Conservation (phyloP, 2,329 filamentous ascomycete species). For the Hymenoscyphus occultus region DNA sequence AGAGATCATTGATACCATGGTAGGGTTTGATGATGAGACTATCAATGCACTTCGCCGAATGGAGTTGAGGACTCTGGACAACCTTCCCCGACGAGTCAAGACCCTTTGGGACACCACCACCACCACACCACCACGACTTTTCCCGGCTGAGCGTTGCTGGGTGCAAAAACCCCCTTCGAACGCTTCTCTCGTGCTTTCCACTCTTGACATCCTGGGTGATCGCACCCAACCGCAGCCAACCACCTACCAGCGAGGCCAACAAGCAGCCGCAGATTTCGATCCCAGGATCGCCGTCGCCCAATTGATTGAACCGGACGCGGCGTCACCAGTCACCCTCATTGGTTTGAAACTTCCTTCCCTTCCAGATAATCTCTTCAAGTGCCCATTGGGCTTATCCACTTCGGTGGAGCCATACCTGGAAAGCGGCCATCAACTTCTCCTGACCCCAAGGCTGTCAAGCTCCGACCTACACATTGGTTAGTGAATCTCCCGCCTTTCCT, state of each 20-base stretch:
- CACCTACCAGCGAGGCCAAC: slow-evolving; percentile 14
- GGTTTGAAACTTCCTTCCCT: slow-evolving; percentile 4
- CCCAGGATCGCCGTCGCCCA: slow-evolving; percentile 16
- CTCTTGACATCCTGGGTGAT: slow-evolving; percentile 7
- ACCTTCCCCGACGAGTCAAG: neutral
- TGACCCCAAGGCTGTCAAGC: slow-evolving; percentile 17
- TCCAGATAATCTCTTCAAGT: slow-evolving; percentile 4
- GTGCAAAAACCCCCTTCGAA: slow-evolving; percentile 1
- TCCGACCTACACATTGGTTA: slow-evolving; percentile 21
- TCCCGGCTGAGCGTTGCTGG: slow-evolving; percentile 14
- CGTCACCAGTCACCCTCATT: slow-evolving; percentile 7
- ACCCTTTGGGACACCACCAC: slow-evolving; percentile 13
- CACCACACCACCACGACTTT: slow-evolving; percentile 10
- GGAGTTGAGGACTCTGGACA: neutral
- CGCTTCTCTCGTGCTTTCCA: slow-evolving; percentile 11
- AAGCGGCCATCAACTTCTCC: slow-evolving; percentile 15
- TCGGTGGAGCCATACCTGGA: slow-evolving; percentile 11
- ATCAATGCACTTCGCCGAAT: neutral
- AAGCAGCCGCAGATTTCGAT: slow-evolving; percentile 4
- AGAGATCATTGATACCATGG: neutral
- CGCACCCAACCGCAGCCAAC: neutral
- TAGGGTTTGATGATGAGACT: slow-evolving; percentile 7
- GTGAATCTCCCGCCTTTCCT: neutral
- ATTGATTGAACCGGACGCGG: slow-evolving; percentile 8
- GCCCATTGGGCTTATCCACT: neutral